Conservation (phyloP, 257 asterid species). For the Cinchona pubescens region DNA sequence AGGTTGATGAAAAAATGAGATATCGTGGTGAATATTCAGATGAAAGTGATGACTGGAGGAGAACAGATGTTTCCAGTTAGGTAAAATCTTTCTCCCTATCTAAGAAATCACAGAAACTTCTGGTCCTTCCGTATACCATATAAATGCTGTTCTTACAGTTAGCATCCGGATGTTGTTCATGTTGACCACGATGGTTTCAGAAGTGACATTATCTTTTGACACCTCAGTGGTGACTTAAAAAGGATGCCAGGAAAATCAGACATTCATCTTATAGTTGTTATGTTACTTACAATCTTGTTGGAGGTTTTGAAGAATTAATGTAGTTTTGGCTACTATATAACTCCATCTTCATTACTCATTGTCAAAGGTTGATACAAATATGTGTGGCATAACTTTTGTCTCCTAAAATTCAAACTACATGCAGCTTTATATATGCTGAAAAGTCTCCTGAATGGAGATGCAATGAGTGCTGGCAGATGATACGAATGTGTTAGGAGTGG, state of each 20-base stretch:
- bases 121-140: not conserved
- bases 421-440: not conserved
- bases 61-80: not conserved
- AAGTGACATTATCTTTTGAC: not conserved
- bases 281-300: not conserved
- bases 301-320: not conserved
- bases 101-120: not conserved
- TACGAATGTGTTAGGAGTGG: not conserved
- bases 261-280: not conserved
- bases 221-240: not conserved
- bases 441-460: not conserved
- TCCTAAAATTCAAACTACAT: not conserved
- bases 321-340: too few species aligned
- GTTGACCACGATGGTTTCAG: not conserved
- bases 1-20: conserved; percentile 25
- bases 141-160: not conserved
- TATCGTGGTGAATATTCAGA: conserved; percentile 48
- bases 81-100: not conserved
- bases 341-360: too few species aligned
- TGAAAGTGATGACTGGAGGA: conserved; percentile 42
- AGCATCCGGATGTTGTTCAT: not conserved
- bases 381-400: not conserved
- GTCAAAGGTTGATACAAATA: not conserved
- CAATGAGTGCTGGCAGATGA: not conserved
- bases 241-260: not conserved